Conservation (phyloP, 805 yeast genomes). For the Myxozyma sirexii region DNA sequence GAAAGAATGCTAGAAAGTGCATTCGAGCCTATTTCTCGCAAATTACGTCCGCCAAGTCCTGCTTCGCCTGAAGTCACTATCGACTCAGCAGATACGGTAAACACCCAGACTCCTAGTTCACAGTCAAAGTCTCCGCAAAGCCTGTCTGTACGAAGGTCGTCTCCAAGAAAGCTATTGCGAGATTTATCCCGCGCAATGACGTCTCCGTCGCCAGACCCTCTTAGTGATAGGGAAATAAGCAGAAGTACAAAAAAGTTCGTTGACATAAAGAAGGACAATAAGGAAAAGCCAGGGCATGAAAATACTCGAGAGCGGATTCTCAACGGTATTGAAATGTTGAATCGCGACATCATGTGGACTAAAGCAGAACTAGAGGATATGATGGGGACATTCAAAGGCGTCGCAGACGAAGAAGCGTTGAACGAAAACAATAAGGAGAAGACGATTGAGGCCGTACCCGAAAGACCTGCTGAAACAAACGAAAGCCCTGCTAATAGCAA, state of each 20-base stretch:
- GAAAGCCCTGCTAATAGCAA: too few relatives aligned
- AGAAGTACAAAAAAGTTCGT: background rate
- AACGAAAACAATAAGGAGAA: background rate
- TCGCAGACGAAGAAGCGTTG: background rate
- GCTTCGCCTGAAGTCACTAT: background rate
- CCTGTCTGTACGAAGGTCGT: background rate
- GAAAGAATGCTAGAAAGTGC: background rate
- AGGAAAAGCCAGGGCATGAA: background rate
- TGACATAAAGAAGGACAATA: background rate
- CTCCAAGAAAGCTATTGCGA: slow-evolving; percentile 12
- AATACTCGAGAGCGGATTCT: background rate
- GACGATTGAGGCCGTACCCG: background rate
- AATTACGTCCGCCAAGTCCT: background rate
- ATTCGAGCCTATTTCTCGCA: background rate
- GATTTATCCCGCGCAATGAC: slow-evolving; percentile 8
- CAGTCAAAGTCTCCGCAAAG: too few relatives aligned
- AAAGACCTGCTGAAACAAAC: too few relatives aligned
- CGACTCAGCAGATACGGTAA: background rate
- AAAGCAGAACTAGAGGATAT: background rate
- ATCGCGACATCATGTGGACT: background rate
- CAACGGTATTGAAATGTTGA: background rate
- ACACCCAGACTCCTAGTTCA: background rate
- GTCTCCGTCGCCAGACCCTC: slow-evolving; percentile 1
- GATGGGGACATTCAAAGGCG: background rate
- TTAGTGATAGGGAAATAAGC: background rate